Evolutionary conservation across 83 land plant genomes (phyloP), one percentile per base, ranked within the genome.

Genomic region (Isoetes engelmannii): DNA sequence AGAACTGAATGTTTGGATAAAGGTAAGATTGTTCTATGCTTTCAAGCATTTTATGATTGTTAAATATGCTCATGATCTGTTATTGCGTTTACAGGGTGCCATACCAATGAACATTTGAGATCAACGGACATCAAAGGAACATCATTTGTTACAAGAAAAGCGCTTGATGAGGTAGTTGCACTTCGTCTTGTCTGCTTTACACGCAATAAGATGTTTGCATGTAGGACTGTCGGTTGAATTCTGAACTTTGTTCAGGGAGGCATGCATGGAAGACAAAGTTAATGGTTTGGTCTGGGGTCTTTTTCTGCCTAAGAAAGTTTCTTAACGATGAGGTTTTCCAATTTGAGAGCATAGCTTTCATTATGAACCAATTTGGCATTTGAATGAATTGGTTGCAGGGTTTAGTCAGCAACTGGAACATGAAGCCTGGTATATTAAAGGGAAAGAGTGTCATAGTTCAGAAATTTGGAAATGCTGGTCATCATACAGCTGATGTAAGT

Each of bases 211-310:
- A 41, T 64, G 50, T 8, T 56, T n/a, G 44, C 66, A 6, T 15
- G 8, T 5, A 37, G 28, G 53, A 7, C 7, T 12, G 7, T 49
- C 10, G 7, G 53, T 49, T 49, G 10, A 7, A 49, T 49, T 49
- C 12, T 49, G 10, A 49, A 49, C 12, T 7, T 49, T 7, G 7
- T 46, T 21, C 65, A 68, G 72, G 80, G 80, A 44, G 80, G 80
- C 4, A 78, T 78, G 6, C 72, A 73, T 45, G 80, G 80, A 60
- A 78, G 80, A 66, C 80, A 78, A 78, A 42, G 77, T 76, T 44
- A 78, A 72, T 7, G 80, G 80, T n/a, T 72, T 78, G 4, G n/a
- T n/a, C n/a, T n/a, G 80, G 80, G 44, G 80, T 78, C 28, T 78
- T 73, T 56, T 78, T 73, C 54, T 78, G 77, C 47, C 51, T 72